Base-by-base conservation (phyloP, 257 asterid genomes). In the Nicotiana tabacum region DNA sequence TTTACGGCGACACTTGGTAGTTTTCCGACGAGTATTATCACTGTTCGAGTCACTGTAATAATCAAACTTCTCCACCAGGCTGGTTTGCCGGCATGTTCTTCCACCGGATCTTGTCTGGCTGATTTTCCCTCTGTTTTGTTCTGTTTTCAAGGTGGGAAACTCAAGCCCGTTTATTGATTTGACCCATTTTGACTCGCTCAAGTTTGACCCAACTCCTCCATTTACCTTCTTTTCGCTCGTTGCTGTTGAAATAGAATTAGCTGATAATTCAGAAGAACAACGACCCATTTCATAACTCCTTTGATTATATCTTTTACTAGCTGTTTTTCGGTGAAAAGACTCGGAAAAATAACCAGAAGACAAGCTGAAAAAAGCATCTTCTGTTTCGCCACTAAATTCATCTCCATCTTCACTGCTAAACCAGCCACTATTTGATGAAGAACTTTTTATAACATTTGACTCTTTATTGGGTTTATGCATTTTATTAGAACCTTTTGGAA, bases 261-360 rank as follows among this genome's bases (percentile, higher is more conserved):
- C 82, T 46, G 87, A 81, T 15, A 77, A 4, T 33, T 70, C 76
- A 7, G 89, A 85, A 11, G 90, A 87, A 43, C 87, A 82, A 6
- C 84, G 88, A 2, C 84, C 86, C 3, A 55, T 53, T 62, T 86
- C 86, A 35, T 82, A 83, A 83, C 82, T 82, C 46, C 77, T 83
- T 84, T 85, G 82, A 32, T 82, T 82, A 1, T 89, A 84, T 33
- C 83, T 43, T 8, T 43, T 43, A 43, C 51, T 43, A 60, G 86
- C 84, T 24, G 53, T 67, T 72, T 81, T 91, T 67, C 61, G 87
- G 62, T 84, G 90, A 66, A 89, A 87, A 30, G 96, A 90, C 81
- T 93, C 96, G 16, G 88, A 89, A 48, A 76, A 76, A 82, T 94
- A 93, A 85, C 83, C 37, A 3, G 96, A 86, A 30, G 94, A 89